Evolutionary conservation across 2,329 filamentous ascomycete species (phyloP).

Genomic region (Ophiostoma himal-ulmi): DNA sequence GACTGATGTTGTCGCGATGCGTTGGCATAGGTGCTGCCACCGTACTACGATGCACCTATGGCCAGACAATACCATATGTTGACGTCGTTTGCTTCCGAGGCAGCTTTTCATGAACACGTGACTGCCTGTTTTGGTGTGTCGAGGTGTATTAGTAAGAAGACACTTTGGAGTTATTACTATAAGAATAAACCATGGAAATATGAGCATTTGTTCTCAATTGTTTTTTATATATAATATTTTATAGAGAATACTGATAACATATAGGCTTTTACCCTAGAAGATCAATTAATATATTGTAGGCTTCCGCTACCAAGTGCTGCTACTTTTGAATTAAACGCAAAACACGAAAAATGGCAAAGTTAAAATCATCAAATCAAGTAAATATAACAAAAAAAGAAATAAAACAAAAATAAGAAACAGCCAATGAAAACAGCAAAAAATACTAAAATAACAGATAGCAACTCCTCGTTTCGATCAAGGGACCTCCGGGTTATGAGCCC

Average conservation of each 20-base stretch:
- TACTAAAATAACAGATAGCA: neutral
- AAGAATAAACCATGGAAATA: too few species aligned
- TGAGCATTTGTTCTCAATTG: too few species aligned
- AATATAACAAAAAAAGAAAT: neutral
- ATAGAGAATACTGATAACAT: too few species aligned
- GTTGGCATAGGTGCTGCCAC: neutral
- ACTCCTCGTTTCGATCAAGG: conserved; percentile 16
- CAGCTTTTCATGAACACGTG: neutral
- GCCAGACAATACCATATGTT: neutral
- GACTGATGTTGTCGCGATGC: neutral
- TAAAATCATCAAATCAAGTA: neutral
- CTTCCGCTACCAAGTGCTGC: too few species aligned
- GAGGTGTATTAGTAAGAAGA: too few species aligned
- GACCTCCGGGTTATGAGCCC: conserved; percentile 16
- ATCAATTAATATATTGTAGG: too few species aligned
- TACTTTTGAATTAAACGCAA: too few species aligned
- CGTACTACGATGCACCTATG: neutral
- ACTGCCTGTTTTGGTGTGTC: neutral
- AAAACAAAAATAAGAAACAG: too few species aligned
- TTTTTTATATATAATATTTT: too few species aligned
- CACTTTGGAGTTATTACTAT: too few species aligned
- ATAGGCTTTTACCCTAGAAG: too few species aligned
- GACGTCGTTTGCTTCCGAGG: neutral
- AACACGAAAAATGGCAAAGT: neutral
- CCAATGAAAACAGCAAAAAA: neutral